A percentile compares a stretch with the other conserved stretches of the same genome.
These are phyloP conservation scores for Cyberlindnera lachancei DNA, from an alignment of 805 yeast species.

Conservation along the genomic window DNA sequence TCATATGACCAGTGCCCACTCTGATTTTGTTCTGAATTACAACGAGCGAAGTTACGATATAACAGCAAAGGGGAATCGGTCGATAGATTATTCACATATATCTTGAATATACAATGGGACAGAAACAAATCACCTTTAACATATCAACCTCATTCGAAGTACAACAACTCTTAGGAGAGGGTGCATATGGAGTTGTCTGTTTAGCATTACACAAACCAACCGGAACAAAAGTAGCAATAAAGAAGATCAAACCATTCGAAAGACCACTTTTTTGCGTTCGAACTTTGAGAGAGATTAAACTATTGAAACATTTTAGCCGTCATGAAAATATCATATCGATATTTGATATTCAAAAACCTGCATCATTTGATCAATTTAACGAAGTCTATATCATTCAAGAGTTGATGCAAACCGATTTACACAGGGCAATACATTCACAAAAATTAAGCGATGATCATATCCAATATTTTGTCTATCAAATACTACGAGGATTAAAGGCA, in stretches of 20 bases:
- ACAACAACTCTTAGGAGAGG: constrained; percentile 83
- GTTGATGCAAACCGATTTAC: constrained; percentile 82
- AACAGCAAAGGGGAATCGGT: neutral
- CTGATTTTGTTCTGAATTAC: too few species aligned
- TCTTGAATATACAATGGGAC: constrained; percentile 2
- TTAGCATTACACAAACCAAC: constrained; percentile 83
- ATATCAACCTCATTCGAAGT: constrained; percentile 85
- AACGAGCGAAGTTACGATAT: too few species aligned
- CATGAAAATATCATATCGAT: constrained; percentile 91
- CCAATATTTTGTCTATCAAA: constrained; percentile 89
- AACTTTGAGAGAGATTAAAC: constrained; percentile 82
- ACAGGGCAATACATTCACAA: constrained; percentile 76
- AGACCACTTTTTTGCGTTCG: constrained; percentile 83
- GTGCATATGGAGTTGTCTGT: constrained; percentile 94
- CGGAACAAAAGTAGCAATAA: constrained; percentile 87
- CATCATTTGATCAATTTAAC: constrained; percentile 62
- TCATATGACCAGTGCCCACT: too few species aligned
- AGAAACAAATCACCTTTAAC: constrained; percentile 54
- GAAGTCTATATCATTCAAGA: constrained; percentile 89
- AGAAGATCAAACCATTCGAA: constrained; percentile 89
- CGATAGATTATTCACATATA: neutral
- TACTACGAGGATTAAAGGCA: constrained; percentile 81
- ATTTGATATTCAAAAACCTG: constrained; percentile 83
- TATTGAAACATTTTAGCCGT: constrained; percentile 79
- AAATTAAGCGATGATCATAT: constrained; percentile 84